These are phyloP conservation scores for Gossypium arboreum DNA, from an alignment of 345 rosid species.

Conservation along the genomic window DNA sequence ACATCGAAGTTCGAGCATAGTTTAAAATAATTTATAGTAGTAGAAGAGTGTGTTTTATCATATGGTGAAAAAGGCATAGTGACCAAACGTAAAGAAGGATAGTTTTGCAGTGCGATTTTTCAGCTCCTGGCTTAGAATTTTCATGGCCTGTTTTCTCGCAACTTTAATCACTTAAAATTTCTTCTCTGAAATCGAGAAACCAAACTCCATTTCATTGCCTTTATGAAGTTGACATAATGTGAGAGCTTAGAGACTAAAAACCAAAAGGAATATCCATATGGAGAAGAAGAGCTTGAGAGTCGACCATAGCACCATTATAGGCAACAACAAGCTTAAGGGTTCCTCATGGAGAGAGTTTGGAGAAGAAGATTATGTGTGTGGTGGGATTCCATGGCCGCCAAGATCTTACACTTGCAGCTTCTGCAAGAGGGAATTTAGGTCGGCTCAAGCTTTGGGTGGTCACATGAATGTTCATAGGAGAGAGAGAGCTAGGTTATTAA, in stretches of 20 bases:
- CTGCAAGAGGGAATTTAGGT: conserved; percentile 90
- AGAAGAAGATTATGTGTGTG: conserved; percentile 41
- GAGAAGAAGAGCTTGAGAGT: conserved; percentile 37
- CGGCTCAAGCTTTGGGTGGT: conserved; percentile 97
- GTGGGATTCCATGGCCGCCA: conserved; percentile 87
- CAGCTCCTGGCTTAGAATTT: neutral
- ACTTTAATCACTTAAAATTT: neutral
- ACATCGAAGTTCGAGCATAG: no score
- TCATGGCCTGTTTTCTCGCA: neutral
- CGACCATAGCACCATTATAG: conserved; percentile 14
- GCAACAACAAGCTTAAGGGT: conserved; percentile 28
- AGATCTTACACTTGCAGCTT: conserved; percentile 91
- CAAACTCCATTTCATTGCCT: neutral
- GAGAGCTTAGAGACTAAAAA: neutral
- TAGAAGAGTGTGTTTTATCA: no score
- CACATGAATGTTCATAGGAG: conserved; percentile 96
- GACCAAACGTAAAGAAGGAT: neutral
- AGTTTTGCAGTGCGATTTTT: neutral
- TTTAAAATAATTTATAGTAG: no score
- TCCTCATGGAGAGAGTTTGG: conserved; percentile 37
- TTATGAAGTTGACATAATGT: conserved; percentile 13
- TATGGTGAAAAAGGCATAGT: neutral
- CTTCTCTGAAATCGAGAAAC: neutral
- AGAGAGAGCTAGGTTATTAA: conserved; percentile 81
- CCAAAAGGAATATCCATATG: conserved; percentile 23